phyloP scores from a whole-genome alignment of 441 rosid species.

The Pelargonium myrrhifolium region DNA sequence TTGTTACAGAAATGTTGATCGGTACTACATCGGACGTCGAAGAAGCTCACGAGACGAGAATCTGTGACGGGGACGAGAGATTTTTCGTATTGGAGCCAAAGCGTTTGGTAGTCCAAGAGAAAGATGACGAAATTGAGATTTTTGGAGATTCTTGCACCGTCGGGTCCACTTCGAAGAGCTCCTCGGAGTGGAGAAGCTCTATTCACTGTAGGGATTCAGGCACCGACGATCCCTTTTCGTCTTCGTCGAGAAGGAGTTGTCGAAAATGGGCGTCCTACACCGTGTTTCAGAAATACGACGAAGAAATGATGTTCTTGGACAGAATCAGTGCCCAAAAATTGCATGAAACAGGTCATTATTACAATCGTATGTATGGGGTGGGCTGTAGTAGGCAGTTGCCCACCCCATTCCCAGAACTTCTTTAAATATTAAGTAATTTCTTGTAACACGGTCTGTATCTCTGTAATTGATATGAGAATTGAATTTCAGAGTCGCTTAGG shows the following conservation, averaged over 20 bases:
- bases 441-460: too few relatives aligned
- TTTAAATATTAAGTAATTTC: too few relatives aligned
- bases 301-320: slow-evolving; percentile 84
- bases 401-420: too few relatives aligned
- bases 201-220: slow-evolving; percentile 52
- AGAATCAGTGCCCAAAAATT: slow-evolving; percentile 79
- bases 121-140: slow-evolving; percentile 34
- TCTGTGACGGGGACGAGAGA: slow-evolving; percentile 24
- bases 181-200: slow-evolving; percentile 96
- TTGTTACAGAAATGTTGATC: not conserved
- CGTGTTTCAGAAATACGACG: slow-evolving; percentile 86
- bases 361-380: not conserved
- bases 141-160: slow-evolving; percentile 75
- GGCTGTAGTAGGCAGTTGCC: not conserved
- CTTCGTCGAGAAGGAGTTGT: slow-evolving; percentile 86
- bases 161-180: slow-evolving; percentile 94
- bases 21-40: not conserved
- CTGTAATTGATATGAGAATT: not conserved
- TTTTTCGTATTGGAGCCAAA: slow-evolving; percentile 23
- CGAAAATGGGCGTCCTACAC: slow-evolving; percentile 97
- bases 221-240: slow-evolving; percentile 84
- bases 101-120: slow-evolving; percentile 37
- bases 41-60: slow-evolving; percentile 13
- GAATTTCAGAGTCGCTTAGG: slow-evolving; percentile 51
- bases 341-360: slow-evolving; percentile 66